A percentile compares a stretch with the other conserved stretches of the same genome.
These are phyloP conservation scores for Coleophoma eucalyptorum DNA, from an alignment of 2,329 filamentous ascomycete genomes.

Conservation along the genomic window DNA sequence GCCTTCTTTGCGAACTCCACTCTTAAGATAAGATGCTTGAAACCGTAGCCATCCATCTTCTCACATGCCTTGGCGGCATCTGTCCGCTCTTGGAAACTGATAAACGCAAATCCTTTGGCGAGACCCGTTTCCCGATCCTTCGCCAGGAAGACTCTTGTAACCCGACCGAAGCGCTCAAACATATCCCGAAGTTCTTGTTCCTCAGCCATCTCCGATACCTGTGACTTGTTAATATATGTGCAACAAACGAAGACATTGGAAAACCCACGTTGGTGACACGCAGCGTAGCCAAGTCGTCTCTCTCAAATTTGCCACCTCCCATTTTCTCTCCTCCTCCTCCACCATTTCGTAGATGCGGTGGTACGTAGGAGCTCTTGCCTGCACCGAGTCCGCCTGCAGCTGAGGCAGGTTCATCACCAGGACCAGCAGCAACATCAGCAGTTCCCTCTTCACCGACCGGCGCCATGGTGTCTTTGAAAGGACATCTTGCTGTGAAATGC, in stretches of 20 bases:
- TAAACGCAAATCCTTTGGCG: conserved; percentile 98
- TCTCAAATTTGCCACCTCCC: conserved; percentile 82
- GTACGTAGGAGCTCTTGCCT: conserved; percentile 84
- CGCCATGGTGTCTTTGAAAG: conserved; percentile 99
- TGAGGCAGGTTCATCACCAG: conserved; percentile 36
- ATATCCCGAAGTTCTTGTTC: conserved; percentile 93
- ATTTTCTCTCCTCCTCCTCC: conserved; percentile 73
- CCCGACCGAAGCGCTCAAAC: conserved; percentile 95
- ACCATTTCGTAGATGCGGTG: conserved; percentile 82
- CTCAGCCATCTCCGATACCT: conserved; percentile 97
- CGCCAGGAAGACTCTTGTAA: conserved; percentile 95
- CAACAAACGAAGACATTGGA: not conserved
- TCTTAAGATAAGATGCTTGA: conserved; percentile 80
- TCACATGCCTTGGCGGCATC: conserved; percentile 91
- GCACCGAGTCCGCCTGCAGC: conserved; percentile 54
- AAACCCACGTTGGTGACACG: conserved; percentile 91
- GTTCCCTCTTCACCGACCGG: conserved; percentile 63
- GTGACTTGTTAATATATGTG: conserved; percentile 14
- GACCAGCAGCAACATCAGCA: conserved; percentile 49
- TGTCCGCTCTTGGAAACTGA: conserved; percentile 86
- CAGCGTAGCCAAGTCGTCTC: conserved; percentile 93
- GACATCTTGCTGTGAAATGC: conserved; percentile 98
- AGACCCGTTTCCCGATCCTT: conserved; percentile 95
- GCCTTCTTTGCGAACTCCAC: conserved; percentile 86
- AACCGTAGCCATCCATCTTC: conserved; percentile 96